Base-by-base conservation (phyloP, 179 eudicot genomes). In the Nepenthes alata region DNA sequence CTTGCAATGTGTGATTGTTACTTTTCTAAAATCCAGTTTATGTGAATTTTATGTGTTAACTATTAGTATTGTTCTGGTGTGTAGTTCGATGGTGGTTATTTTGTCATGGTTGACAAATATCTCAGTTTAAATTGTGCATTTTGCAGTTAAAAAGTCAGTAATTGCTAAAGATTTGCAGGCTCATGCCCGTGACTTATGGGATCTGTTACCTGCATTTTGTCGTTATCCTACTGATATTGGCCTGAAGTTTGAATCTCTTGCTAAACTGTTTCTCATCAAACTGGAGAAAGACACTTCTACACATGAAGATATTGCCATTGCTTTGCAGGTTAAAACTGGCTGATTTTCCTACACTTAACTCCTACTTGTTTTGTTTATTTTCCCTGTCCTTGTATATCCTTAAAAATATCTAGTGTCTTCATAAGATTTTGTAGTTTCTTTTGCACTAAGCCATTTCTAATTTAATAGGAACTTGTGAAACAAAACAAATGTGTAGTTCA, bases 171-270 rank as follows among this genome's bases (percentile, higher is more conserved):
- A 80, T 71, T 80, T 91, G 81, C 86, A 75, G 89, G 84, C 87
- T 67, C 73, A 73, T 73, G 84, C 83, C 68, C 78, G 47, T 69
- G 81, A 68, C 41, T 70, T 82, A 62, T 89, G 91, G 95, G 88
- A 81, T 59, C 78, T 91, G 44, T 75, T 91, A 72, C 95, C 96
- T 69, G 87, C 95, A 66, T 89, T 91, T 55, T 91, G 96, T 77
- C 84, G 83, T 58, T 49, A 74, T 66, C 96, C 98, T 39, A 74
- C 64, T 74, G 95, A 91, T 74, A 74, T 81, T 59, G 53, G 67
- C 64, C 53, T 72, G 70, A 81, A 75, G 67, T 77, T 89, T 74
- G 77, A 68, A 37, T 63, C 83, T 44, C 64, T 91, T 50, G 73
- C 74, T 35, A 73, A 84, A 58, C 66, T 86, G 58, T 62, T 86